Base-by-base conservation (phyloP, 2,329 filamentous ascomycete species). In the Leptodontidium sp. region DNA sequence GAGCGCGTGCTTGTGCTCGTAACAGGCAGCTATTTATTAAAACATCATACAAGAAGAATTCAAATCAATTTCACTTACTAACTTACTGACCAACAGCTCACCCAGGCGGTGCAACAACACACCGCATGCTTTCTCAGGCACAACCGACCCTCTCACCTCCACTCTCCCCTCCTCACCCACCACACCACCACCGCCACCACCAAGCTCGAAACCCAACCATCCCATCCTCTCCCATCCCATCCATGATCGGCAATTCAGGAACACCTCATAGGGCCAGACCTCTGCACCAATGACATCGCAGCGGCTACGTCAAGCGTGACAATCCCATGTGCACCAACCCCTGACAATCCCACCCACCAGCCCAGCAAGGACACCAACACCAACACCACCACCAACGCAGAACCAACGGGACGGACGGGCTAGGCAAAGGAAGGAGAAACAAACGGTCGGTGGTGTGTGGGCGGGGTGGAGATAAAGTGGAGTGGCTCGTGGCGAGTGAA, bases 221-320 rank as follows among this genome's bases (percentile, higher is more conserved):
- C 32, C 35, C 55, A 17, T 17, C 15, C 32, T 24, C 29, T 17
- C 24, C 50, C 50, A 32, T 15, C 52, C 26, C 43, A 40, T 12
- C 43, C 14, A 47, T 6, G 55, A 58, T 58, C 58, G 58, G 58
- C 58, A 61, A 45, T 47, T 61, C 58, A 61, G 38, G 58, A 45
- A 61, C 58, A 61, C 43, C 58, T 61, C 58, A 61, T 61, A 61
- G 58, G 58, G 58, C 58, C 58, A 61, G 43, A 21, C 15, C 45
- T 45, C 38, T 61, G 11, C 24, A 47, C 58, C 58, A 61, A 61
- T 61, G n/a, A 15, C 21, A 47, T 47, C 14, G 24, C 11, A 58
- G 55, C 55, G 58, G 58, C 58, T 61, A 61, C 58, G 58, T 61
- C 58, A 61, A 45, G 58, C 57, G 40, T 61, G 4, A 15, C 21